Conservation (phyloP, 331 rosid genomes). For the Acacia concinna region DNA sequence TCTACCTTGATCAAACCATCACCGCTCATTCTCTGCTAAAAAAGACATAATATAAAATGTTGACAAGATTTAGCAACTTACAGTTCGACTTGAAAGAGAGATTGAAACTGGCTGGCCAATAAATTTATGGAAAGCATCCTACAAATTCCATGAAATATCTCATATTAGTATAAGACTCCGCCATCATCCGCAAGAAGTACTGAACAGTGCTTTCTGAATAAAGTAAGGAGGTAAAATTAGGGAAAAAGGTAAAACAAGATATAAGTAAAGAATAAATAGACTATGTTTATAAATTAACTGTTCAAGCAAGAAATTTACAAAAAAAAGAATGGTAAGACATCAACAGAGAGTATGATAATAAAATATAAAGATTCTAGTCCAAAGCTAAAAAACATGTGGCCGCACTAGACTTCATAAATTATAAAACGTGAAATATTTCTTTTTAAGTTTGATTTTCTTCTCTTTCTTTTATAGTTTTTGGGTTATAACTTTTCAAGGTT, state of each 20-base stretch:
- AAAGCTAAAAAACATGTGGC: neutral
- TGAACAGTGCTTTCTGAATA: neutral
- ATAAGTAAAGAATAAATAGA: neutral
- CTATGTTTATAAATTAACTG: neutral
- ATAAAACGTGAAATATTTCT: neutral
- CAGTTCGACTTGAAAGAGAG: slow-evolving; percentile 91
- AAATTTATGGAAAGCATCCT: slow-evolving; percentile 87
- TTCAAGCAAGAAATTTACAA: neutral
- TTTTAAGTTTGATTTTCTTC: neutral
- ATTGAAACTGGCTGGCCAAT: slow-evolving; percentile 80
- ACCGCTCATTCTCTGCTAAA: neutral
- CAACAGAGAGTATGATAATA: neutral
- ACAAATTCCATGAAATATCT: slow-evolving; percentile 12
- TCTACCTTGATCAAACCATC: neutral
- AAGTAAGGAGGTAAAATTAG: neutral
- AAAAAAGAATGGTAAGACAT: neutral
- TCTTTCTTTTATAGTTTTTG: neutral
- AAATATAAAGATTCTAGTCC: neutral
- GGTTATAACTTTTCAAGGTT: neutral
- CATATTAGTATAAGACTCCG: neutral
- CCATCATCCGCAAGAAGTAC: neutral
- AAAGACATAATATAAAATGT: neutral
- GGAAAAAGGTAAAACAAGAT: neutral
- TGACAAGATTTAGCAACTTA: slow-evolving; percentile 38
- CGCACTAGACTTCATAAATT: neutral